Evolutionary conservation across 2,329 filamentous ascomycete species (phyloP).

Genomic region (Seiridium cupressi): DNA sequence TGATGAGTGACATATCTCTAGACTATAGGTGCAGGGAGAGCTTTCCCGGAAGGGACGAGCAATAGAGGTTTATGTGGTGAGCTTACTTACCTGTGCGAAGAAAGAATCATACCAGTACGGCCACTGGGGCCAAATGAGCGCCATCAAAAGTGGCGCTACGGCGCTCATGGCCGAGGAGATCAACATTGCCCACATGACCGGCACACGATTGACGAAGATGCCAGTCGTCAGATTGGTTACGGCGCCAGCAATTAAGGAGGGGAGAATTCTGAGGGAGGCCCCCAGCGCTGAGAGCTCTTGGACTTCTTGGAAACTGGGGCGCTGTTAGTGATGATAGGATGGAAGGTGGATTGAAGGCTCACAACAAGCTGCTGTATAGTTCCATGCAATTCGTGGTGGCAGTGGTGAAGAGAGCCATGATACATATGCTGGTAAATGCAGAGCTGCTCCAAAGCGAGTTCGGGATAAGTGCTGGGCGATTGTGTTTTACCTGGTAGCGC

Average conservation of each 20-base stretch:
- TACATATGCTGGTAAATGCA: conserved; percentile 44
- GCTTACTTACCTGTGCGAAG: conserved; percentile 1
- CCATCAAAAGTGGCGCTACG: conserved; percentile 5
- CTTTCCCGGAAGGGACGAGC: no score
- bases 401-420: background rate
- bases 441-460: conserved; percentile 58
- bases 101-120: conserved; percentile 1
- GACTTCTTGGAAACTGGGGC: conserved; percentile 2
- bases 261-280: conserved; percentile 1
- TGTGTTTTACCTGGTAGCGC: conserved; percentile 41
- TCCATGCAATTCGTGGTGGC: conserved; percentile 5
- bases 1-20: no score
- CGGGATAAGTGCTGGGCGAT: conserved; percentile 55
- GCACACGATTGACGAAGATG: background rate
- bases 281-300: background rate
- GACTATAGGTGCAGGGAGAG: background rate
- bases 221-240: background rate
- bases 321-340: no score
- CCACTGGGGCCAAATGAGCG: background rate
- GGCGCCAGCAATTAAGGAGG: background rate
- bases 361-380: conserved; percentile 5
- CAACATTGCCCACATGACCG: background rate
- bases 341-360: no score
- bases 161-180: background rate
- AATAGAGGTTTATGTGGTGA: no score